Evolutionary conservation across 495 filamentous ascomycete species (phyloP), one percentile per base, ranked within the genome.

Genomic region (Apiosordaria backusii): DNA sequence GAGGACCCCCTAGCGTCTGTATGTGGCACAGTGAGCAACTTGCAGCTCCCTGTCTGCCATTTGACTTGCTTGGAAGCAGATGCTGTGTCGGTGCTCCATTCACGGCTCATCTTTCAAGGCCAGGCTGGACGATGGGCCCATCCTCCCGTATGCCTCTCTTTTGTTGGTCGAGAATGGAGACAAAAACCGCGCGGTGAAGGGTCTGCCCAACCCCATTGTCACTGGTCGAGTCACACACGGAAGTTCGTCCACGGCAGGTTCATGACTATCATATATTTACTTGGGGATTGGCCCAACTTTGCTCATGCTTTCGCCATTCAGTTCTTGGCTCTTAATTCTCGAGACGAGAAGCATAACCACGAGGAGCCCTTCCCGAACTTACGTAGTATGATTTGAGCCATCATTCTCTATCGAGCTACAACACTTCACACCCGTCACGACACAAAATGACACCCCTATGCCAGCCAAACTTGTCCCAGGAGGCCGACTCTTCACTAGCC

Each of bases 21-120:
- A 19, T 62, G 67, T 68, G 67, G 67, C 67, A 68, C 67, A 23
- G 58, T 57, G 63, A 65, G 54, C 63, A 59, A 35, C 50, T 52
- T 68, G 62, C 58, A 50, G 59, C 35, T 60, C 45, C 65, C 52
- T 18, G 5, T 35, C 53, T 63, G 65, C 66, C 35, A 13, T 57
- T 53, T 19, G 23, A 15, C 63, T 19, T 57, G 59, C 53, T 21
- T 53, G 67, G 58, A 61, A 60, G n/a, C 45, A 21, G 6, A n/a
- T 52, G 61, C 24, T 16, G 26, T 16, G 59, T 21, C n/a, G n/a
- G n/a, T n/a, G n/a, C n/a, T n/a, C n/a, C n/a, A n/a, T n/a, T n/a
- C n/a, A n/a, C n/a, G n/a, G n/a, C n/a, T n/a, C n/a, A n/a, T n/a
- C n/a, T n/a, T n/a, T n/a, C n/a, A n/a, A n/a, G n/a, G n/a, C n/a